Evolutionary conservation across 306 rosid genomes (phyloP).

Genomic region (Pterocarpus macrocarpus): DNA sequence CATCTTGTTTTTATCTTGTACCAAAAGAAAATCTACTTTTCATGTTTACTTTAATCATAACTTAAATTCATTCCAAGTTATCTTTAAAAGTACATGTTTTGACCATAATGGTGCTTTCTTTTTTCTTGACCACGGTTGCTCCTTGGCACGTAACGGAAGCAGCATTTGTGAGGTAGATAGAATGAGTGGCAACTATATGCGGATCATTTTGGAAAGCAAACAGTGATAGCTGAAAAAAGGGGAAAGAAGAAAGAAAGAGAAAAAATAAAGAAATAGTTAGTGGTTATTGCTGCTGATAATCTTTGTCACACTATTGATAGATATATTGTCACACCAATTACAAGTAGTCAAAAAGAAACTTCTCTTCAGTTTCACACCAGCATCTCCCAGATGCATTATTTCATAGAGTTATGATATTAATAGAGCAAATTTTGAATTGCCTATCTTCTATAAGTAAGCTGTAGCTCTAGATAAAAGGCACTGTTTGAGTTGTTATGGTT

Average conservation of each 20-base stretch:
- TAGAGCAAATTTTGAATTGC: not conserved
- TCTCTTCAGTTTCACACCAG: conserved; percentile 36
- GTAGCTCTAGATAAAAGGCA: no score
- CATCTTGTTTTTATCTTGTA: not conserved
- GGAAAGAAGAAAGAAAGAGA: no score
- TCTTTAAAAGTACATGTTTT: no score
- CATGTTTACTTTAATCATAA: not conserved
- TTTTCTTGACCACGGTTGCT: no score
- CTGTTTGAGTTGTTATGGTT: no score
- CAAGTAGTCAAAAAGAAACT: conserved; percentile 31
- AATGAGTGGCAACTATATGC: conserved; percentile 25
- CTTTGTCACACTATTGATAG: conserved; percentile 27
- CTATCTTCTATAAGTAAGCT: not conserved
- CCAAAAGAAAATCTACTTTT: not conserved
- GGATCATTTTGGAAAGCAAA: not conserved
- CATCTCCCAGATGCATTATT: conserved; percentile 2
- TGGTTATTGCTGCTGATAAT: not conserved
- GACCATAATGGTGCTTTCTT: no score
- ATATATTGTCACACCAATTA: conserved; percentile 18
- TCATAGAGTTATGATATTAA: not conserved
- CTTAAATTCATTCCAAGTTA: not conserved
- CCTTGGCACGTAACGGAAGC: not conserved
- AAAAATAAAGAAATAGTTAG: not conserved
- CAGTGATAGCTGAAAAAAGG: not conserved
- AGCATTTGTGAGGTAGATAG: conserved; percentile 28